These are phyloP conservation scores for Fusarium tjaetaba DNA, from an alignment of 2,329 filamentous ascomycete genomes.

Conservation along the genomic window DNA sequence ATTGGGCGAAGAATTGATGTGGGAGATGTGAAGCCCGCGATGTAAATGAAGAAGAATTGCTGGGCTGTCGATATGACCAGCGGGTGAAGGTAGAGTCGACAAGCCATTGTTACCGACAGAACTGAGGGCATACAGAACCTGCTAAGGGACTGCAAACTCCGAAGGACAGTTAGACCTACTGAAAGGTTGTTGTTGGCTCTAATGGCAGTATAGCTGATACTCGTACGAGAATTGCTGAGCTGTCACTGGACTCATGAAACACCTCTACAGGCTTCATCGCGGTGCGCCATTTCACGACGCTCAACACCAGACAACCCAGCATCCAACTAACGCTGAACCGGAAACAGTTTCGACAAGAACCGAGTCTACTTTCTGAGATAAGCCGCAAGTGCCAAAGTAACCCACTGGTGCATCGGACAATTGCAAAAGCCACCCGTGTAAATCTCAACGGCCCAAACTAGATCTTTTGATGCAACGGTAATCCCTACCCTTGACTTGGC, in stretches of 20 bases:
- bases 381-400: not conserved
- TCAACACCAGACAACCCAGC: not conserved
- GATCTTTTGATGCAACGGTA: slow-evolving; percentile 9
- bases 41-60: slow-evolving; percentile 39
- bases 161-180: too few species aligned
- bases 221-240: not conserved
- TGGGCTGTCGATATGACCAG: slow-evolving; percentile 29
- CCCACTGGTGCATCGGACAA: not conserved
- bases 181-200: too few species aligned
- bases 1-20: slow-evolving; percentile 29
- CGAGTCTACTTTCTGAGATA: slow-evolving; percentile 13
- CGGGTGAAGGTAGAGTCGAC: slow-evolving; percentile 27
- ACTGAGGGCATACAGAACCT: not conserved
- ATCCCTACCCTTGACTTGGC: not conserved
- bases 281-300: not conserved
- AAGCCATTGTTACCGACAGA: slow-evolving; percentile 20
- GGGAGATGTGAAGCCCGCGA: slow-evolving; percentile 31
- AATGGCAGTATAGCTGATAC: not conserved
- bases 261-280: not conserved
- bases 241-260: not conserved
- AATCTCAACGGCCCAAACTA: not conserved
- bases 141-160: too few species aligned
- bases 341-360: not conserved
- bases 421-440: not conserved
- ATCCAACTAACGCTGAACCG: not conserved